Evolutionary conservation across 257 asterid species (phyloP).

Genomic region (Coffea canephora): DNA sequence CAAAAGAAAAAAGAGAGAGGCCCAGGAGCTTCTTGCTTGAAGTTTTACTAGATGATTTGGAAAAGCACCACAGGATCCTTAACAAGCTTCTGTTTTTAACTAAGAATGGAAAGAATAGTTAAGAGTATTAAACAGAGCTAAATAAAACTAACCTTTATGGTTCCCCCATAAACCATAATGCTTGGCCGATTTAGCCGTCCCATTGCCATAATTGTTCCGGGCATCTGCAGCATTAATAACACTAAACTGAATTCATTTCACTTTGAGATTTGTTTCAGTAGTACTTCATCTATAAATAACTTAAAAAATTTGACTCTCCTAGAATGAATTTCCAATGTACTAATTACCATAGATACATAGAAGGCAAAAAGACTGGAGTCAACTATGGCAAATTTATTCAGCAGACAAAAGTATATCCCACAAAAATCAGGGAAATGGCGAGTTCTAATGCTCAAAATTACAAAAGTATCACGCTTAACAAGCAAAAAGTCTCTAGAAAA

Average conservation of each 20-base stretch:
- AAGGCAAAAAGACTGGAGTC: not conserved
- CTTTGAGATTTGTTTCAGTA: too few relatives aligned
- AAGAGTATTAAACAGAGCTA: not conserved
- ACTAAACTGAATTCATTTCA: conserved; percentile 9
- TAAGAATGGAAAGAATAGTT: not conserved
- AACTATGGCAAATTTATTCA: not conserved
- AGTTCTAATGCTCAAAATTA: not conserved
- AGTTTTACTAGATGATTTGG: too few relatives aligned
- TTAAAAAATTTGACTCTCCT: not conserved
- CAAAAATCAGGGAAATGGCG: not conserved
- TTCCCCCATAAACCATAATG: conserved; percentile 96
- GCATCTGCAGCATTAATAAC: conserved; percentile 64
- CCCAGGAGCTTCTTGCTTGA: not conserved
- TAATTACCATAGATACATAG: not conserved
- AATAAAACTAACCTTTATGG: conserved; percentile 64
- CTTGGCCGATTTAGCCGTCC: conserved; percentile 98
- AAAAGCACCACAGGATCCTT: not conserved
- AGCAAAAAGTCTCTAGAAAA: not conserved
- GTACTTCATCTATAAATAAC: not conserved
- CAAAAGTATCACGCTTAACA: not conserved
- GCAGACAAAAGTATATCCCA: not conserved
- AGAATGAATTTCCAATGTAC: not conserved
- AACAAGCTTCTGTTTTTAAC: not conserved
- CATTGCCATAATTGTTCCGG: conserved; percentile 99
- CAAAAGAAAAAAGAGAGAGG: not conserved